Evolutionary conservation across 139 green algal genomes (phyloP).

Genomic region (Mychonastes homosphaera): DNA sequence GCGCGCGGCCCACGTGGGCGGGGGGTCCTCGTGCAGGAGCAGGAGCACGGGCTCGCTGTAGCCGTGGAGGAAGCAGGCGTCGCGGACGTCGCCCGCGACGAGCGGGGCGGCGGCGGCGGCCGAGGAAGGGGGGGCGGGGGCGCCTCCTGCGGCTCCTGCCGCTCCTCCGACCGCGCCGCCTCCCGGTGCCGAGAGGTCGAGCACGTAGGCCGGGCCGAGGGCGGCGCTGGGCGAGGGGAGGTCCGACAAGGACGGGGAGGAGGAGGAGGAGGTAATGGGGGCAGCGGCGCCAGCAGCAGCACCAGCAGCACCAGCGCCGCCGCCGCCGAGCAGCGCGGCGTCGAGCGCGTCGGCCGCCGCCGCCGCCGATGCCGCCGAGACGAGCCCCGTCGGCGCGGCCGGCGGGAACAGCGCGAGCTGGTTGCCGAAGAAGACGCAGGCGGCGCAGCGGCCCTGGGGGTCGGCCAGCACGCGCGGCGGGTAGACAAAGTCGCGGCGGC

Average conservation of each 20-base stretch:
- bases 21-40: constrained; percentile 69
- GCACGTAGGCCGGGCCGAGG: too few relatives aligned
- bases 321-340: constrained; percentile 12
- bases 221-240: too few relatives aligned
- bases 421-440: constrained; percentile 53
- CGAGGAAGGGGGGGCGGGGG: too few relatives aligned
- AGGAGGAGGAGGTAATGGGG: neutral
- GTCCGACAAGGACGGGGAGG: neutral
- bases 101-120: too few relatives aligned
- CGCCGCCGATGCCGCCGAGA: too few relatives aligned
- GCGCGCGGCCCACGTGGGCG: constrained; percentile 70
- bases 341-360: too few relatives aligned
- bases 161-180: too few relatives aligned
- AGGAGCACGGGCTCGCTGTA: constrained; percentile 84
- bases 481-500: constrained; percentile 30
- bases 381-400: too few relatives aligned
- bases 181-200: too few relatives aligned
- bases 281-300: neutral
- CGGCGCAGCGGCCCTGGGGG: constrained; percentile 68
- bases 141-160: too few relatives aligned
- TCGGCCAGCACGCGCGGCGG: constrained; percentile 51
- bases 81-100: too few relatives aligned
- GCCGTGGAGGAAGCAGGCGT: constrained; percentile 74
- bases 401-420: constrained; percentile 66
- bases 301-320: constrained; percentile 1